A percentile compares a stretch with the other conserved stretches of the same genome.
Evolutionary conservation across 495 filamentous ascomycete genomes (phyloP).

Genomic region (Penicillium samsonianum): DNA sequence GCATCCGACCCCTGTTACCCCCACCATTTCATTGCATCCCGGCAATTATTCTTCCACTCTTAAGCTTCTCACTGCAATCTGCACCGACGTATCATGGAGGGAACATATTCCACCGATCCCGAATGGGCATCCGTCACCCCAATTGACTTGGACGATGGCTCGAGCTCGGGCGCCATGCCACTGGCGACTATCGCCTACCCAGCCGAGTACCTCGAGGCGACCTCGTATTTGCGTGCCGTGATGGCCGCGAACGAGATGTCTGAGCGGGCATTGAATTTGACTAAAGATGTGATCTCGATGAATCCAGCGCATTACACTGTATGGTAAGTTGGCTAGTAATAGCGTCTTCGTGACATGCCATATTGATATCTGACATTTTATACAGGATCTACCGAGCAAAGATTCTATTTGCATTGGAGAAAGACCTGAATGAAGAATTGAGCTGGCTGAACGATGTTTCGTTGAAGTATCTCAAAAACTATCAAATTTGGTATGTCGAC

Average conservation of each 20-base stretch:
- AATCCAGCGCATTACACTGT: conserved; percentile 98
- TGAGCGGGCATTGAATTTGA: conserved; percentile 75
- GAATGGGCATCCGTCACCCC: conserved; percentile 83
- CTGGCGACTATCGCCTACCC: conserved; percentile 88
- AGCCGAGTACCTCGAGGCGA: conserved; percentile 82
- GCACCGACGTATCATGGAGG: conserved; percentile 28
- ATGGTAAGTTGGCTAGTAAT: conserved; percentile 56
- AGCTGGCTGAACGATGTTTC: conserved; percentile 83
- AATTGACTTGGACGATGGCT: conserved; percentile 79
- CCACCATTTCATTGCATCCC: conserved; percentile 8
- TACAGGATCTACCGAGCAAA: conserved; percentile 81
- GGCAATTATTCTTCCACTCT: neutral
- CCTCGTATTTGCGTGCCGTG: conserved; percentile 85
- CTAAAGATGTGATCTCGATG: conserved; percentile 82
- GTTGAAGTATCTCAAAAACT: conserved; percentile 87
- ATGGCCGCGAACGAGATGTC: conserved; percentile 88
- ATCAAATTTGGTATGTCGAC: conserved; percentile 80
- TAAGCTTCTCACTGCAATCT: conserved; percentile 3
- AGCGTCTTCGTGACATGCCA: neutral
- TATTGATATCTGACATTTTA: conserved; percentile 9
- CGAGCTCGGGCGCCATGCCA: conserved; percentile 55
- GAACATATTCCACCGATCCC: conserved; percentile 65
- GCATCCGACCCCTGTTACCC: conserved; percentile 6
- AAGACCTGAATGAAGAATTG: conserved; percentile 70
- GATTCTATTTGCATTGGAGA: conserved; percentile 65